phyloP scores from a whole-genome alignment of 83 land plant genomes.

The Diphasiastrum complanatum region DNA sequence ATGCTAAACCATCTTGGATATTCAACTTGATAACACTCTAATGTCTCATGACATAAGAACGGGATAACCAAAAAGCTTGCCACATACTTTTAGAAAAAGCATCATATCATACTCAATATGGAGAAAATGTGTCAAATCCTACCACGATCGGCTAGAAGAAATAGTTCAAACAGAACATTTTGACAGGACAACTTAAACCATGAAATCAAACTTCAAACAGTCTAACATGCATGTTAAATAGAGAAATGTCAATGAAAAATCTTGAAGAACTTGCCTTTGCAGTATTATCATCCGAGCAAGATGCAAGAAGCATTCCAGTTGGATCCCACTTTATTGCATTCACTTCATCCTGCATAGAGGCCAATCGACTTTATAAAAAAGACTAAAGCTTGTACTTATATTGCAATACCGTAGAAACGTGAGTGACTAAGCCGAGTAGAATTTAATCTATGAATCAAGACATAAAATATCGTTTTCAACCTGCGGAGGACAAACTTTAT shows the following conservation, averaged over 20 bases:
- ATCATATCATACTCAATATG: background rate
- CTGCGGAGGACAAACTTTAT: too few relatives aligned
- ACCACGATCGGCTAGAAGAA: background rate
- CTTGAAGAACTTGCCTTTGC: constrained; percentile 53
- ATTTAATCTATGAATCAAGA: too few relatives aligned
- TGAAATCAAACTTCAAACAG: too few relatives aligned
- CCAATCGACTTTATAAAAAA: background rate
- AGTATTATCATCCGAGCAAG: constrained; percentile 91
- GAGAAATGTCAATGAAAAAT: background rate
- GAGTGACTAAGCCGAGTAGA: too few relatives aligned
- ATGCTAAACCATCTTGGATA: too few relatives aligned
- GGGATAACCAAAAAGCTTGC: background rate
- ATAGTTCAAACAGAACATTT: too few relatives aligned
- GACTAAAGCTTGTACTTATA: background rate
- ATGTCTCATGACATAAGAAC: too few relatives aligned
- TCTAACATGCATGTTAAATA: too few relatives aligned
- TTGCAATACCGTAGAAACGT: background rate
- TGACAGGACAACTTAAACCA: too few relatives aligned
- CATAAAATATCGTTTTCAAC: too few relatives aligned
- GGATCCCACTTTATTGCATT: constrained; percentile 99
- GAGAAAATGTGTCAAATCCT: background rate
- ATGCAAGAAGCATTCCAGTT: constrained; percentile 72
- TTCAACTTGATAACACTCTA: too few relatives aligned
- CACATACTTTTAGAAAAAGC: background rate
- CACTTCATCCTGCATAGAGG: constrained; percentile 70